Evolutionary conservation across 2,329 filamentous ascomycete genomes (phyloP).

Genomic region (Nectriaceae sp.): DNA sequence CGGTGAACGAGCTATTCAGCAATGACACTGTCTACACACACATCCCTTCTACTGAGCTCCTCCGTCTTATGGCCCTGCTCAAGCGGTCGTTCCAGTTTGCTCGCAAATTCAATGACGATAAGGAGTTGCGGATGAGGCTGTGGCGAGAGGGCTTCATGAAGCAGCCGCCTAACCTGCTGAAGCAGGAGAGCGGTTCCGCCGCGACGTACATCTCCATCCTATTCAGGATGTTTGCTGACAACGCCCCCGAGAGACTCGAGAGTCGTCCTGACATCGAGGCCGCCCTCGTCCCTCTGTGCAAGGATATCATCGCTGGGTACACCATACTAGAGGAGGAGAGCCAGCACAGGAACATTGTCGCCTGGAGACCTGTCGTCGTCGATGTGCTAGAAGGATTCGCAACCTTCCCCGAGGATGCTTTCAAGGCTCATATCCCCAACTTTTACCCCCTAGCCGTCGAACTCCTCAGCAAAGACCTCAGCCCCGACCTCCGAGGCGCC

Average conservation of each 20-base stretch:
- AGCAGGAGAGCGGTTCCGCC: constrained; percentile 91
- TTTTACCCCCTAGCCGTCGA: constrained; percentile 90
- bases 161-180: constrained; percentile 94
- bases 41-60: constrained; percentile 86
- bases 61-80: constrained; percentile 89
- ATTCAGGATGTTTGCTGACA: constrained; percentile 96
- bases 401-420: constrained; percentile 78
- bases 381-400: constrained; percentile 94
- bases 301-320: constrained; percentile 88
- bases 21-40: constrained; percentile 93
- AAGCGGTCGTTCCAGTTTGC: constrained; percentile 98
- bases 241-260: constrained; percentile 76
- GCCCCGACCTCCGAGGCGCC: constrained; percentile 73
- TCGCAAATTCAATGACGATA: constrained; percentile 96
- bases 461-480: constrained; percentile 79
- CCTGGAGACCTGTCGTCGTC: constrained; percentile 95
- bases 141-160: constrained; percentile 99
- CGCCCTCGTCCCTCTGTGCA: constrained; percentile 90
- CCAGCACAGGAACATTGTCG: constrained; percentile 94
- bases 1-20: constrained; percentile 96
- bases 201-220: constrained; percentile 95
- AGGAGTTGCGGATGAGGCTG: constrained; percentile 88
- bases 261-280: constrained; percentile 83
- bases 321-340: constrained; percentile 89
- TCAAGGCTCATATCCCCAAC: constrained; percentile 73